These are phyloP conservation scores for Daldinia decipiens DNA, from an alignment of 495 filamentous ascomycete genomes.

Conservation along the genomic window DNA sequence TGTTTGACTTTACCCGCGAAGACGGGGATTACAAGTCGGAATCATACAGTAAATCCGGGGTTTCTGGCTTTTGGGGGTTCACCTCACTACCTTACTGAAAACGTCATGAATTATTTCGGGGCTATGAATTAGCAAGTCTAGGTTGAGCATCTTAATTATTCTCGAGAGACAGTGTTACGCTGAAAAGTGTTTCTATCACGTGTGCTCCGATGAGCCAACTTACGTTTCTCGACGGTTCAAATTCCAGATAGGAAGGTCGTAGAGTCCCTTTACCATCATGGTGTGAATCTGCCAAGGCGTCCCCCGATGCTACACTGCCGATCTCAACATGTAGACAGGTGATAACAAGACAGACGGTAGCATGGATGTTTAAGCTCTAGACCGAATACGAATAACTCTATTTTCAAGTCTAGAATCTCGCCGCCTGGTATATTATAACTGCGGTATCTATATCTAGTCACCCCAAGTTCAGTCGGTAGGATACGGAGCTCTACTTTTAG, in stretches of 20 bases:
- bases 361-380: constrained; percentile 6
- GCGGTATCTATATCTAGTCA: constrained; percentile 14
- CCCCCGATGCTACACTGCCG: constrained; percentile 10
- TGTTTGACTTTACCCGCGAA: constrained; percentile 33
- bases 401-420: constrained; percentile 17
- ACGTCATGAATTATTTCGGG: not conserved
- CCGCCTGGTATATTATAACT: constrained; percentile 4
- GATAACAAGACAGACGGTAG: constrained; percentile 9
- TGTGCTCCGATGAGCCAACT: not conserved
- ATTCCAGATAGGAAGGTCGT: constrained; percentile 13
- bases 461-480: constrained; percentile 24
- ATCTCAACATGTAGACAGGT: constrained; percentile 1
- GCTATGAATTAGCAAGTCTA: not conserved
- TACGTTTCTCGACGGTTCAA: not conserved
- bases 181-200: not conserved
- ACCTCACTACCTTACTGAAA: not conserved
- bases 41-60: not conserved
- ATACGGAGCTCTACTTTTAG: constrained; percentile 38
- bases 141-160: not conserved
- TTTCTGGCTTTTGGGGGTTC: not conserved
- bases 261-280: not conserved
- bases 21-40: not conserved
- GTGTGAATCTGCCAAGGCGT: not conserved
- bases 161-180: not conserved
- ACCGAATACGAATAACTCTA: constrained; percentile 11